Evolutionary conservation across 441 rosid species (phyloP).

Genomic region (Capsella rubella): DNA sequence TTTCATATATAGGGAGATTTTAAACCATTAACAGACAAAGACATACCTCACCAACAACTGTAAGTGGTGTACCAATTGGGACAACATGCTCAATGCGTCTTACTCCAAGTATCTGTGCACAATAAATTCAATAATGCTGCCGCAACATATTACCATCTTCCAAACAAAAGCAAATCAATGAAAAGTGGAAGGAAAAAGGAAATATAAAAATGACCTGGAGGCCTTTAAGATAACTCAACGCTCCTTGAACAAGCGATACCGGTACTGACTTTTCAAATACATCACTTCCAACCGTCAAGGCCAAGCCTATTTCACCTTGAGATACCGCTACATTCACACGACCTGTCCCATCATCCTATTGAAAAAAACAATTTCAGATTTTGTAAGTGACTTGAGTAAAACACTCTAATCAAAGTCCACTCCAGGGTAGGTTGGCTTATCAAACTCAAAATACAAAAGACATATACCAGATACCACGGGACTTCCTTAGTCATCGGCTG

Average conservation of each 20-base stretch:
- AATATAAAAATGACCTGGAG: constrained; percentile 62
- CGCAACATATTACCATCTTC: constrained; percentile 1
- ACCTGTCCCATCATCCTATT: constrained; percentile 81
- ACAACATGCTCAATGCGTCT: constrained; percentile 81
- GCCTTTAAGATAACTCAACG: constrained; percentile 73
- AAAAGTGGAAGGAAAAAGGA: constrained; percentile 17
- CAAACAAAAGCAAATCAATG: constrained; percentile 9
- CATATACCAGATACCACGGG: constrained; percentile 92
- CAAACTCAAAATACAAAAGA: constrained; percentile 14
- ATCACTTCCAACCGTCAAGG: constrained; percentile 72
- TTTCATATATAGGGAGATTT: background rate
- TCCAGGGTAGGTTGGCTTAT: background rate
- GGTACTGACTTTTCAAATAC: constrained; percentile 83
- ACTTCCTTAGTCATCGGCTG: constrained; percentile 82
- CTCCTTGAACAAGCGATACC: constrained; percentile 43
- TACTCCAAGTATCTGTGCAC: constrained; percentile 86
- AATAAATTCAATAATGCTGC: constrained; percentile 35
- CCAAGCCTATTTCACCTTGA: constrained; percentile 74
- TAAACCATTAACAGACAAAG: background rate
- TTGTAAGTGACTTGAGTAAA: background rate
- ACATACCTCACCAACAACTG: constrained; percentile 89
- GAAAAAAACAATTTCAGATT: background rate
- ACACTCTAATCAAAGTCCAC: background rate
- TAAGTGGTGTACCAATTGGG: constrained; percentile 81
- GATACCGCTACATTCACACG: constrained; percentile 73